Conservation (phyloP, 371 early-diverging fungal species). For the Blakeslea trispora region DNA sequence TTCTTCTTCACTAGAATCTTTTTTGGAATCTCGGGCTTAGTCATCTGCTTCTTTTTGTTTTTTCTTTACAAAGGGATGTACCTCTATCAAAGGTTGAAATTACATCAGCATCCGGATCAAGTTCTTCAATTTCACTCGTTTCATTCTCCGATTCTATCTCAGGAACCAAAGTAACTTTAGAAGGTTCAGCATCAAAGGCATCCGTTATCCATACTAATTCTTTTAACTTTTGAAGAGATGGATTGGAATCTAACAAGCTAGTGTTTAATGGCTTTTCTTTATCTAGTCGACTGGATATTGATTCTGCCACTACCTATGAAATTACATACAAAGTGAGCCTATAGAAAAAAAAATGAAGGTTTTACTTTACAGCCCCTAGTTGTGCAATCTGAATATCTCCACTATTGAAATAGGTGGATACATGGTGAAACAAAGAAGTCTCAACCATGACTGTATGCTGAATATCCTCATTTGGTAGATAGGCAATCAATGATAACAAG, state of each 20-base stretch:
- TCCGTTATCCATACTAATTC: conserved; percentile 21
- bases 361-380: conserved; percentile 33
- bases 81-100: background rate
- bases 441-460: conserved; percentile 12
- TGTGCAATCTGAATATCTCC: conserved; percentile 31
- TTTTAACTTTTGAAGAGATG: conserved; percentile 19
- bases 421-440: conserved; percentile 17
- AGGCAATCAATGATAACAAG: conserved; percentile 27
- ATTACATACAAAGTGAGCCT: too few species aligned
- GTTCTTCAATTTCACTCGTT: conserved; percentile 29
- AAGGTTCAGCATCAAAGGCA: conserved; percentile 1
- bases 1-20: too few species aligned
- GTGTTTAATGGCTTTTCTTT: conserved; percentile 27
- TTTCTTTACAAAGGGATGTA: background rate
- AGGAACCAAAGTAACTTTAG: background rate
- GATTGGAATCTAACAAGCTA: conserved; percentile 31
- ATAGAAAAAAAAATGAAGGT: background rate
- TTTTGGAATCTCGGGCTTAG: too few species aligned
- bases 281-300: conserved; percentile 28
- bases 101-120: conserved; percentile 39
- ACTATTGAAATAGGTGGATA: conserved; percentile 30
- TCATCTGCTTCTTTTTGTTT: too few species aligned
- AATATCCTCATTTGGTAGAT: conserved; percentile 16
- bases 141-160: conserved; percentile 14
- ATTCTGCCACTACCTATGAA: conserved; percentile 40